Evolutionary conservation across 108 stramenopile species (phyloP), one percentile per base, ranked within the genome.

Genomic region (Epithemia pelagica): DNA sequence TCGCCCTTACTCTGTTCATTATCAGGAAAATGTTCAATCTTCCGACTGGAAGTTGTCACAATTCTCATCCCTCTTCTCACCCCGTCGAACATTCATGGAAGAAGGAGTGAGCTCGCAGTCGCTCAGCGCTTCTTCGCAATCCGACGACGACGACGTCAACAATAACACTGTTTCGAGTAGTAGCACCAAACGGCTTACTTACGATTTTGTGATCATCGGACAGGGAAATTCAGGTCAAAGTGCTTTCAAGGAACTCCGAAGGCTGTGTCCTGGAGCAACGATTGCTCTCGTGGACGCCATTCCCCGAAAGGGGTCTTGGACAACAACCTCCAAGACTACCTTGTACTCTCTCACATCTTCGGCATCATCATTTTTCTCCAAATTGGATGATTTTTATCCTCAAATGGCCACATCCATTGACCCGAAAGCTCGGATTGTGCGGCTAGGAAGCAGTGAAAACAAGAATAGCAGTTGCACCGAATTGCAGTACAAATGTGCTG

Each of bases 201-300:
- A 84, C 32, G 86, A 87, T 56, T 87, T 87, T 62, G 71, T 87
- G 1, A 71, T 87, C 29, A 51, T 87, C 28, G 86, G 86, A 33
- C 60, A 74, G 62, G 86, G 86, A 29, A 81, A 76, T 67, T 72
- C 78, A 32, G 86, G 86, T 7, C 64, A 68, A 54, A 74, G 75
- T 67, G 82, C 86, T 2, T 2, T 82, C 8, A 28, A 70, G 26
- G 72, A 71, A 3, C 62, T 87, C 8, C 54, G 26, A 57, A 58
- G 77, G 52, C 52, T 64, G 57, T 83, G 80, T 58, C 86, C 82
- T 3, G 23, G 29, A 0, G 86, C 86, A 28, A 69, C 29, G 32
- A 79, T 87, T 53, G 80, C 80, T 1, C 31, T 87, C 18, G 60
- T 87, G 25, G 82, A 87, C 61, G 82, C 82, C 19, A 58, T 82